Base-by-base conservation (phyloP, 768 basidiomycete species). In the Tulasnella sp. region DNA sequence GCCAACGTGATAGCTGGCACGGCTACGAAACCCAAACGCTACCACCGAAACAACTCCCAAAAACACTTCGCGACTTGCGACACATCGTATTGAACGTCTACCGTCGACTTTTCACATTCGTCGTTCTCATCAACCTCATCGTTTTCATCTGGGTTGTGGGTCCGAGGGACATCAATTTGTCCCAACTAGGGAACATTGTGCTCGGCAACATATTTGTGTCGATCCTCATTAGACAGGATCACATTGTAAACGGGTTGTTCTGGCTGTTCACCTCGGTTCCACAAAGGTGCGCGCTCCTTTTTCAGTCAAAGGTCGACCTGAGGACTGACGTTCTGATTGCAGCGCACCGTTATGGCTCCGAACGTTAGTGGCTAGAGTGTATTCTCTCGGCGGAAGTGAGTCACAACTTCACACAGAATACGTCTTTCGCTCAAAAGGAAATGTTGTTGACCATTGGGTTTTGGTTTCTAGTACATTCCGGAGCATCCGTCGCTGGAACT, bases 11-110 rank as follows among this genome's bases (percentile, higher is more conserved):
- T 11, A 27, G 56, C 11, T 81, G 80, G 81, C 73, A 77, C 17
- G 79, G 78, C 4, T 81, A 80, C 66, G 67, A 75, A 47, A 71
- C 80, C 41, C 79, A 80, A 53, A 67, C 65, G 15, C 64, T 82
- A 1, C 80, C 81, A 1, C 70, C 74, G 19, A 82, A 84, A 67
- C 72, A 64, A 15, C 54, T 56, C 1, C 41, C 42, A 11, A 42
- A 56, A 23, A 10, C 54, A 2, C 43, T 56, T 2, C 38, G 54
- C 5, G 80, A 81, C 65, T 64, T 82, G 27, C 78, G 81, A 47
- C 75, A 80, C 67, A 76, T 76, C 61, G 67, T 81, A 56, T 78
- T 80, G 69, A 74, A 75, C 5, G 71, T 82, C 11, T 82, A 82
- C 66, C 73, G 81, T 58, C 74, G 77, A 60, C 72, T 80, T 1